A percentile compares a stretch with the other conserved stretches of the same genome.
phyloP scores from a whole-genome alignment of 768 basidiomycete species.

The Leccinum imitatum region DNA sequence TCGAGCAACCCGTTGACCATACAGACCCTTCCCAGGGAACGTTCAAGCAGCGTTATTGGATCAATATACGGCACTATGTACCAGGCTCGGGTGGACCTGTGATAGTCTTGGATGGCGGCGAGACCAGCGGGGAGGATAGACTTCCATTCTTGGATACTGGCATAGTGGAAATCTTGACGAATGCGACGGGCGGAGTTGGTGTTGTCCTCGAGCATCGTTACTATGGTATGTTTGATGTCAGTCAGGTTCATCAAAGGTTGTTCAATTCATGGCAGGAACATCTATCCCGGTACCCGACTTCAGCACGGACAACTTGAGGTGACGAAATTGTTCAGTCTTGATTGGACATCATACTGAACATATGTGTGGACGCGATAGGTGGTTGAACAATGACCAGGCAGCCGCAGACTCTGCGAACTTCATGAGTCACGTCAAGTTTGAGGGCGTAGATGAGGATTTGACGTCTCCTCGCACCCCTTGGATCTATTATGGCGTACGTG shows the following conservation, averaged over 20 bases:
- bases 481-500: slow-evolving; percentile 88
- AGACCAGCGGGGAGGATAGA: slow-evolving; percentile 79
- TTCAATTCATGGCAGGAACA: slow-evolving; percentile 43
- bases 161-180: slow-evolving; percentile 82
- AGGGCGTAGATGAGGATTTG: slow-evolving; percentile 66
- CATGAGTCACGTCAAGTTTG: slow-evolving; percentile 76
- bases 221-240: slow-evolving; percentile 54
- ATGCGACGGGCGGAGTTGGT: slow-evolving; percentile 83
- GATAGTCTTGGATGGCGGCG: slow-evolving; percentile 89
- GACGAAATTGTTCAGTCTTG: neutral
- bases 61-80: slow-evolving; percentile 79
- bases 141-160: slow-evolving; percentile 62
- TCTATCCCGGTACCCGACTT: slow-evolving; percentile 78
- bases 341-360: neutral
- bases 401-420: slow-evolving; percentile 92
- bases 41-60: slow-evolving; percentile 91
- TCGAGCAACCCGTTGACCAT: slow-evolving; percentile 86
- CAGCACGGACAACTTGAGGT: slow-evolving; percentile 82
- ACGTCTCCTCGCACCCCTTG: slow-evolving; percentile 75
- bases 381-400: slow-evolving; percentile 87
- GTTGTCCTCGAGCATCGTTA: slow-evolving; percentile 93
- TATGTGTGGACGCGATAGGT: slow-evolving; percentile 44
- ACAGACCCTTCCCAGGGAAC: slow-evolving; percentile 57
- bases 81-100: slow-evolving; percentile 75
- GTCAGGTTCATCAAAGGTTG: neutral